Evolutionary conservation across 2,329 filamentous ascomycete genomes (phyloP).

Genomic region (Trichoderma sp.): DNA sequence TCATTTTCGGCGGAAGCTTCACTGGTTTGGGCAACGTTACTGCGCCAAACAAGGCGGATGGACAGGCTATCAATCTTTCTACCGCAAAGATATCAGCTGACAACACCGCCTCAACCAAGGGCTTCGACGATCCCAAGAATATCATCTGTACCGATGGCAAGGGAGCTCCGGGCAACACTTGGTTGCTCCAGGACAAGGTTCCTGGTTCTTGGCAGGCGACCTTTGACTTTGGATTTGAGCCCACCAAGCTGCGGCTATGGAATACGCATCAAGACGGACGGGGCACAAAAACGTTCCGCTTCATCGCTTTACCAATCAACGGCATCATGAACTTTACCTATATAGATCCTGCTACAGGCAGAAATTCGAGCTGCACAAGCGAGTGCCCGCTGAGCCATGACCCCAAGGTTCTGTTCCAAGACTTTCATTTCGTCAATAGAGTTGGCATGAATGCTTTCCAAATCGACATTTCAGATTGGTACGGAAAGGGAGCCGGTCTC

Average conservation of each 20-base stretch:
- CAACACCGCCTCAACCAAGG: constrained; percentile 57
- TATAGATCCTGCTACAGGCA: constrained; percentile 67
- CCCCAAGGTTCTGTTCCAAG: constrained; percentile 65
- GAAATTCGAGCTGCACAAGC: constrained; percentile 70
- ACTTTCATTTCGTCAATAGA: constrained; percentile 84
- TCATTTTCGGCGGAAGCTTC: constrained; percentile 90
- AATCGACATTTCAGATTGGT: constrained; percentile 83
- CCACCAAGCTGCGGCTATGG: constrained; percentile 81
- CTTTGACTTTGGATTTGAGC: constrained; percentile 80
- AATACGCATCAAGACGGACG: constrained; percentile 83
- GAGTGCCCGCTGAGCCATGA: constrained; percentile 80
- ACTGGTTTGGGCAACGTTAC: constrained; percentile 81
- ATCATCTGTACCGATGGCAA: constrained; percentile 71
- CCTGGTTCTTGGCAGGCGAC: constrained; percentile 79
- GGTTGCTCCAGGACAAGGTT: constrained; percentile 69
- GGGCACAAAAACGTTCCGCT: constrained; percentile 84
- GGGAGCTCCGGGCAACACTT: constrained; percentile 73
- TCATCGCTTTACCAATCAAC: constrained; percentile 77
- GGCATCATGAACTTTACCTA: constrained; percentile 98
- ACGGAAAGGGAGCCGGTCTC: constrained; percentile 79
- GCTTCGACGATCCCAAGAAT: constrained; percentile 72
- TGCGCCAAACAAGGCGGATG: constrained; percentile 62
- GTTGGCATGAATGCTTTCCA: constrained; percentile 87
- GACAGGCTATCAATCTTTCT: constrained; percentile 79
- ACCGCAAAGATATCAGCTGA: constrained; percentile 70